Conservation (phyloP, 306 rosid species). For the Prunus campanulata region DNA sequence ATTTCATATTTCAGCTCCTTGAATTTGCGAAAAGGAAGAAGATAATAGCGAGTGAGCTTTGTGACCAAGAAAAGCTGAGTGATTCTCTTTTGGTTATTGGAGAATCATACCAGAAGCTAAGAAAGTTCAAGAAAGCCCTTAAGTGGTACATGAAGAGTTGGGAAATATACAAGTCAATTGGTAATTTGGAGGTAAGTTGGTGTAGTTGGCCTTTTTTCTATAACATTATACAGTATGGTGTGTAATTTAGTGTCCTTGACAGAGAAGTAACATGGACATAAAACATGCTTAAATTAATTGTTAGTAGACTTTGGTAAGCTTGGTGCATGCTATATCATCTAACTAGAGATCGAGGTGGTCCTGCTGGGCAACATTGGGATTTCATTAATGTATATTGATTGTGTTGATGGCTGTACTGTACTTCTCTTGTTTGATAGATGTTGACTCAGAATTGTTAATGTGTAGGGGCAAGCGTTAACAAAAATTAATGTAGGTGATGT, state of each 20-base stretch:
- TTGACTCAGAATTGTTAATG: constrained; percentile 25
- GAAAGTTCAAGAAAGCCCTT: constrained; percentile 63
- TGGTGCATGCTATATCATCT: constrained; percentile 4
- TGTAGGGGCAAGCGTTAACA: constrained; percentile 79
- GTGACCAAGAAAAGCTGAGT: constrained; percentile 70
- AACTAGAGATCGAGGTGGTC: constrained; percentile 8
- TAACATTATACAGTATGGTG: constrained; percentile 9
- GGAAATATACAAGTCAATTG: constrained; percentile 62
- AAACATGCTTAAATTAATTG: background rate
- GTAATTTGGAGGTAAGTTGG: constrained; percentile 70
- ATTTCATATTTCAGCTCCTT: constrained; percentile 51
- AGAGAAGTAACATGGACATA: background rate
- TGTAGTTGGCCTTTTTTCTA: constrained; percentile 21
- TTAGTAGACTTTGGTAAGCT: background rate
- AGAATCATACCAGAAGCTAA: constrained; percentile 75
- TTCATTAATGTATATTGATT: constrained; percentile 11
- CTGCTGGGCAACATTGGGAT: constrained; percentile 4
- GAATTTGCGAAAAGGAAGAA: constrained; percentile 82
- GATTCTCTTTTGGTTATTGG: constrained; percentile 72
- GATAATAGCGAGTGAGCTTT: constrained; percentile 57
- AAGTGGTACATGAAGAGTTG: constrained; percentile 85
- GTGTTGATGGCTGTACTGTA: constrained; percentile 13
- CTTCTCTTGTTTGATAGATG: constrained; percentile 21
- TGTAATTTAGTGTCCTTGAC: background rate
- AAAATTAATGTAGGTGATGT: constrained; percentile 71